Percentiles rank a stretch among this genome's conserved stretches.
Evolutionary conservation across 2,329 filamentous ascomycete genomes (phyloP).

Genomic region (Neonectria punicea): DNA sequence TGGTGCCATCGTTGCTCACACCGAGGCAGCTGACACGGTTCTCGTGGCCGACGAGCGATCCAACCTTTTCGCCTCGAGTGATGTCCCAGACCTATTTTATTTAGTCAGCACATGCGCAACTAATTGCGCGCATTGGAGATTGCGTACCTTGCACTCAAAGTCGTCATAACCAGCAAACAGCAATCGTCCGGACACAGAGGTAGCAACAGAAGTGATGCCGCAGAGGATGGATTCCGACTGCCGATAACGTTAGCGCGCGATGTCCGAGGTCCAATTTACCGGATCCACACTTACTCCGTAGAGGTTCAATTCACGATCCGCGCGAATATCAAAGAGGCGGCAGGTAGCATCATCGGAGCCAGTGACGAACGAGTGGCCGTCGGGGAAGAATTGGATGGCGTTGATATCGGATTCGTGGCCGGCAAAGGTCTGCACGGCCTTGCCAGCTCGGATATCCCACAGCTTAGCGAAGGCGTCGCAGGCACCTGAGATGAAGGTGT

Average conservation of each 20-base stretch:
- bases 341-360: conserved; percentile 98
- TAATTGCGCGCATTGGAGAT: not conserved
- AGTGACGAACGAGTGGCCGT: conserved; percentile 97
- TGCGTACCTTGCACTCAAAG: conserved; percentile 96
- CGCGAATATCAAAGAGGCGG: conserved; percentile 96
- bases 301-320: conserved; percentile 81
- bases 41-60: conserved; percentile 95
- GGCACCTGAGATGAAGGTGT: conserved; percentile 98
- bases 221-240: conserved; percentile 97
- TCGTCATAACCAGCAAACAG: conserved; percentile 98
- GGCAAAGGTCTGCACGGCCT: conserved; percentile 98
- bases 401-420: conserved; percentile 99
- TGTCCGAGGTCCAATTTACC: conserved; percentile 10
- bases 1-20: conserved; percentile 99
- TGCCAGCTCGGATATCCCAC: conserved; percentile 98
- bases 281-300: conserved; percentile 69
- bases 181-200: conserved; percentile 93
- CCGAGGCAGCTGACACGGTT: conserved; percentile 99
- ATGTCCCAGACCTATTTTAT: conserved; percentile 91
- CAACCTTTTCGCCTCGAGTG: conserved; percentile 95
- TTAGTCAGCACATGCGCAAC: conserved; percentile 22
- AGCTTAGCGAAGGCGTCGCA: conserved; percentile 98
- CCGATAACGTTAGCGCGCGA: conserved; percentile 31
- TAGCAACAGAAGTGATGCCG: conserved; percentile 97
- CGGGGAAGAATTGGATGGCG: conserved; percentile 99